phyloP scores from a whole-genome alignment of 2,329 filamentous ascomycete species.

The Ascosphaera aggregata region DNA sequence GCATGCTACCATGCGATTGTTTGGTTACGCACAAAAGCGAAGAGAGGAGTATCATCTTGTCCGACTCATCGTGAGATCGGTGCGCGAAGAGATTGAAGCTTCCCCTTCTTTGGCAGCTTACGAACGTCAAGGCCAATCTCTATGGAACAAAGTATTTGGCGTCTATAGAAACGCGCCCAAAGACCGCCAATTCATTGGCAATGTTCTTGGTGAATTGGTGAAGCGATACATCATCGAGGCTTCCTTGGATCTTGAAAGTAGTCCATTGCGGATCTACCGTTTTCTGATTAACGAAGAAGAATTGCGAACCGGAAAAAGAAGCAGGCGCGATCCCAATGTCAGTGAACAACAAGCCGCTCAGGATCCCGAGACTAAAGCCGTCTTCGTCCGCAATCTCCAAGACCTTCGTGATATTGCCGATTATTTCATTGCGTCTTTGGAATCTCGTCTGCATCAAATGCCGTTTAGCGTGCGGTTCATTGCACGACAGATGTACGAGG shows the following conservation, averaged over 20 bases:
- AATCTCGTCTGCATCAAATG: slow-evolving; percentile 68
- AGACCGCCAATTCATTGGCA: slow-evolving; percentile 77
- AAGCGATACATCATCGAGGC: slow-evolving; percentile 82
- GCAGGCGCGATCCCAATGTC: slow-evolving; percentile 59
- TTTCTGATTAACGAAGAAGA: slow-evolving; percentile 96
- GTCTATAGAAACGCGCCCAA: slow-evolving; percentile 81
- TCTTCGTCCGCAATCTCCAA: slow-evolving; percentile 85
- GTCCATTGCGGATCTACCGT: slow-evolving; percentile 91
- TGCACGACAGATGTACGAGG: slow-evolving; percentile 63
- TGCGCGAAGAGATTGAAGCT: slow-evolving; percentile 63
- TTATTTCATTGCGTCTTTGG: slow-evolving; percentile 60
- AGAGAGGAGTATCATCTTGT: slow-evolving; percentile 92
- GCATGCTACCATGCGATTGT: slow-evolving; percentile 84
- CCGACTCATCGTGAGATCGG: slow-evolving; percentile 62
- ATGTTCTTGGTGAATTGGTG: slow-evolving; percentile 63
- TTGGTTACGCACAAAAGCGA: slow-evolving; percentile 91
- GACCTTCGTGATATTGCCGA: slow-evolving; percentile 88
- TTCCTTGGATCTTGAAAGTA: slow-evolving; percentile 78
- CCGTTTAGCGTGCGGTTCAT: slow-evolving; percentile 83
- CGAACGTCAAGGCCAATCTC: slow-evolving; percentile 56
- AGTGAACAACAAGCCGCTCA: slow-evolving; percentile 86
- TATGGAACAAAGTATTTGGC: slow-evolving; percentile 68
- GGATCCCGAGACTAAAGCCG: slow-evolving; percentile 72
- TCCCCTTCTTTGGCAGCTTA: slow-evolving; percentile 60
- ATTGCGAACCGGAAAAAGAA: slow-evolving; percentile 67